Percentiles rank a stretch among this genome's conserved stretches.
phyloP scores from a whole-genome alignment of 192 early-diverging fungal genomes.

The Gryganskiella cystojenkinii region DNA sequence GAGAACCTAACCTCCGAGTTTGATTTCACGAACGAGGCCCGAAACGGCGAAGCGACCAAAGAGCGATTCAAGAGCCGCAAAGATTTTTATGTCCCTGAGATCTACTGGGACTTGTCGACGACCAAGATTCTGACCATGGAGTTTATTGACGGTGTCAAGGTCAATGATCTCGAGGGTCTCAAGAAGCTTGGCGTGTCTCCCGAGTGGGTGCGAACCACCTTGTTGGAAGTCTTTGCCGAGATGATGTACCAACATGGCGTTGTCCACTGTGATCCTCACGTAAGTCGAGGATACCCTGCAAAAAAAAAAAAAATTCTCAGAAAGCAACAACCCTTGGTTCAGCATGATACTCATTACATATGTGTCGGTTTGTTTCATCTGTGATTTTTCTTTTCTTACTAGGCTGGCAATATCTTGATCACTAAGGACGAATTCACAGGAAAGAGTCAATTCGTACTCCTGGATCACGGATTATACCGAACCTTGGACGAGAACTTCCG shows the following conservation, averaged over 20 bases:
- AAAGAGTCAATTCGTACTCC: conserved; percentile 50
- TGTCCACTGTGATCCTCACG: conserved; percentile 59
- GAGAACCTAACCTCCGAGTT: conserved; percentile 60
- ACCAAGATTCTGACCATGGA: conserved; percentile 63
- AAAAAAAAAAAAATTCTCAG: no score
- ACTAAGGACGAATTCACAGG: conserved; percentile 47
- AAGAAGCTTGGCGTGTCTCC: conserved; percentile 54
- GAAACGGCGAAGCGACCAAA: conserved; percentile 58
- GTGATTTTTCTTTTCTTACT: neutral
- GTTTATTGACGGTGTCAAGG: conserved; percentile 61
- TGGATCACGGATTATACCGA: conserved; percentile 65
- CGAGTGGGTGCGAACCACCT: conserved; percentile 48
- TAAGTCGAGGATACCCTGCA: no score
- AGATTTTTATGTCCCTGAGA: conserved; percentile 56
- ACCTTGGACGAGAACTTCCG: conserved; percentile 57
- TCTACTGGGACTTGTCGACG: conserved; percentile 57
- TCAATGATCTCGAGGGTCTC: conserved; percentile 59
- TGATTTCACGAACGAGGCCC: conserved; percentile 58
- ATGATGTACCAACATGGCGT: conserved; percentile 61
- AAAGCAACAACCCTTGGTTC: no score
- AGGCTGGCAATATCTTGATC: conserved; percentile 49
- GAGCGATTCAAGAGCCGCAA: conserved; percentile 55
- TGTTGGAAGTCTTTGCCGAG: conserved; percentile 64
- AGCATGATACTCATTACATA: no score
- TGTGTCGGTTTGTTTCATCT: no score